Base-by-base conservation (phyloP, 768 basidiomycete genomes). In the Phylloporus sp. region DNA sequence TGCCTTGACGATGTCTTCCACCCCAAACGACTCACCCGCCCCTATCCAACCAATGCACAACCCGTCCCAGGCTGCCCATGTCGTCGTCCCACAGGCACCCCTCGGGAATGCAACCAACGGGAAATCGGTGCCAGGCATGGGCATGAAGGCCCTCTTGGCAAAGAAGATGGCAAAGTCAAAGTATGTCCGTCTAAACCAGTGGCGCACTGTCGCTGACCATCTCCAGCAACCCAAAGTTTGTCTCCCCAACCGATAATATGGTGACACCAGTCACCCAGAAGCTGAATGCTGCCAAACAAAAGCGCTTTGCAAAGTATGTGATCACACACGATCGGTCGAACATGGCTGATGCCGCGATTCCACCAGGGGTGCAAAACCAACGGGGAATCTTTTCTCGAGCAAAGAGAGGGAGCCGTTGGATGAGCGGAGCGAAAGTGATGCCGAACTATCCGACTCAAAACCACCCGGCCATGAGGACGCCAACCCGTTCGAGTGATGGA, bases 221-320 rank as follows among this genome's bases (percentile, higher is more conserved):
- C 15, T 15, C 27, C 66, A 93, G 92, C 68, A 97, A 97, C 68
- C 87, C 91, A 20, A 82, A 82, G 29, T 92, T 82, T 64, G 76
- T 95, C 62, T 97, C 95, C 16, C 95, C 95, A 3, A 97, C 95
- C 9, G 95, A 99, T 70, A 91, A 88, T 66, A 77, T 98, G 70
- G 83, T 97, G 78, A 95, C 93, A 3, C 95, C 95, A 4, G 84
- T 84, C 67, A 90, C 94, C 6, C 88, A 94, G 72, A 98, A 97
- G 70, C 79, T 98, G 47, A 87, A 77, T 45, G 89, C 88, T 16
- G 87, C 88, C 4, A 95, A 84, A 79, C 94, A 95, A 79, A 91
- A 92, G 71, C 92, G 91, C 63, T 98, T 97, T 66, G 75, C 70
- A 52, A 97, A 92, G 95, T 95, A 57, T 32, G 85, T 75, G 28